Conservation (phyloP, 441 rosid species). For the Populus tomentosa region DNA sequence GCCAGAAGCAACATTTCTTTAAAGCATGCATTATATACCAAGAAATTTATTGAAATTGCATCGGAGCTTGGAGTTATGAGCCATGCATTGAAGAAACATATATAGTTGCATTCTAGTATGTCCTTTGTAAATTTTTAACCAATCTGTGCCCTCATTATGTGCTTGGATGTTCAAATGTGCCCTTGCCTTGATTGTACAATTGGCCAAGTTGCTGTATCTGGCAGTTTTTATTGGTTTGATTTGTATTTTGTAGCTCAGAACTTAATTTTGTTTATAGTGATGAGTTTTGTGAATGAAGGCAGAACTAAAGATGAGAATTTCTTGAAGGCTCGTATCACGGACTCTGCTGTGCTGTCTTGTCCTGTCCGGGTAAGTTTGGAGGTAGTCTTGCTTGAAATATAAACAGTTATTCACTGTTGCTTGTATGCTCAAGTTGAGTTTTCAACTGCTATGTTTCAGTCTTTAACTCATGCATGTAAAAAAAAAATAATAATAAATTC, state of each 20-base stretch:
- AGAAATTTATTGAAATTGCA: not conserved
- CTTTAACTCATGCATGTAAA: not conserved
- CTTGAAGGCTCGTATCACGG: not conserved
- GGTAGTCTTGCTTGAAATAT: slow-evolving; percentile 2
- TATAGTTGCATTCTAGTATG: not conserved
- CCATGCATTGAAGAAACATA: not conserved
- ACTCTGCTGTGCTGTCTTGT: not conserved
- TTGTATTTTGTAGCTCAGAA: not conserved
- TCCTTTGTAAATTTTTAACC: not conserved
- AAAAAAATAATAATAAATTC: too few species aligned
- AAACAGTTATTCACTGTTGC: not conserved
- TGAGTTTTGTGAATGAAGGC: not conserved
- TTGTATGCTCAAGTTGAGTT: not conserved
- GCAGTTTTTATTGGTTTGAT: slow-evolving; percentile 1
- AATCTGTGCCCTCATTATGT: not conserved
- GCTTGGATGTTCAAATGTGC: not conserved
- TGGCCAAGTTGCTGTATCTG: not conserved
- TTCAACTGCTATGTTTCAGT: not conserved
- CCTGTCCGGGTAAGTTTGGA: not conserved
- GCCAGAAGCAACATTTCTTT: not conserved
- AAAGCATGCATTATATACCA: not conserved
- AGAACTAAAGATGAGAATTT: not conserved
- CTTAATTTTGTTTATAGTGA: not conserved
- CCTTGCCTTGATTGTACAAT: not conserved
- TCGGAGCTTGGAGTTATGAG: not conserved